Conservation (phyloP, 169 alveolate genomes). For the Perkinsus olseni region DNA sequence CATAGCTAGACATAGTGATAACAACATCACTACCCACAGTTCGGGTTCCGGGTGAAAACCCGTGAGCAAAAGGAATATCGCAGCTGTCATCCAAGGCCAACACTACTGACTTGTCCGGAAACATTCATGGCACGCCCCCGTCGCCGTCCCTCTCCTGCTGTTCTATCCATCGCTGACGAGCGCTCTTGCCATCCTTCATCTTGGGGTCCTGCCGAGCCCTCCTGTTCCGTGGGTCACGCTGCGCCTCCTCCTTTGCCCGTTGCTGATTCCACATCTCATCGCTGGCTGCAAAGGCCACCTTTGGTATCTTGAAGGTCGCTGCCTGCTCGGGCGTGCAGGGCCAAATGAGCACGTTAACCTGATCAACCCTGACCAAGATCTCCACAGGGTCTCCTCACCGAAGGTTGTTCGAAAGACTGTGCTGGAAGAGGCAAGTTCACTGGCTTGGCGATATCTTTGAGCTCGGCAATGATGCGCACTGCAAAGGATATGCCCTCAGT, state of each 20-base stretch:
- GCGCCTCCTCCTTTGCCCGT: not conserved
- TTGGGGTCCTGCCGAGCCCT: not conserved
- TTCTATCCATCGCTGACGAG: not conserved
- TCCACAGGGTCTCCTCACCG: not conserved
- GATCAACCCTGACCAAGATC: not conserved
- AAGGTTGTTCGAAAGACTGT: not conserved
- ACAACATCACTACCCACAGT: no score
- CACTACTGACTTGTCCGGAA: not conserved
- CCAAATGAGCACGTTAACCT: slow-evolving; percentile 3
- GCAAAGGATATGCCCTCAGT: slow-evolving; percentile 3
- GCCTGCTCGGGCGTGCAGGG: slow-evolving; percentile 25
- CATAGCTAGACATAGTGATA: no score
- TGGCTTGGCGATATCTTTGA: slow-evolving; percentile 18
- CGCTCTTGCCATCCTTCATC: not conserved
- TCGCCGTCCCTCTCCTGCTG: not conserved
- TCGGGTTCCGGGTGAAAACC: no score
- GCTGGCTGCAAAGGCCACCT: not conserved
- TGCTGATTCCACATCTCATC: not conserved
- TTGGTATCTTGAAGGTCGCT: slow-evolving; percentile 1
- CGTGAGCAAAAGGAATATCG: no score
- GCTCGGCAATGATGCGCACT: slow-evolving; percentile 13
- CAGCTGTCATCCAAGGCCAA: not conserved
- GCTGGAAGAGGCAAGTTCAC: slow-evolving; percentile 13
- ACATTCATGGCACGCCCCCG: not conserved
- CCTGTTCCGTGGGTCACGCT: not conserved